Conservation (phyloP, 1,284 basidiomycete species). For the Puccinia hordei region DNA sequence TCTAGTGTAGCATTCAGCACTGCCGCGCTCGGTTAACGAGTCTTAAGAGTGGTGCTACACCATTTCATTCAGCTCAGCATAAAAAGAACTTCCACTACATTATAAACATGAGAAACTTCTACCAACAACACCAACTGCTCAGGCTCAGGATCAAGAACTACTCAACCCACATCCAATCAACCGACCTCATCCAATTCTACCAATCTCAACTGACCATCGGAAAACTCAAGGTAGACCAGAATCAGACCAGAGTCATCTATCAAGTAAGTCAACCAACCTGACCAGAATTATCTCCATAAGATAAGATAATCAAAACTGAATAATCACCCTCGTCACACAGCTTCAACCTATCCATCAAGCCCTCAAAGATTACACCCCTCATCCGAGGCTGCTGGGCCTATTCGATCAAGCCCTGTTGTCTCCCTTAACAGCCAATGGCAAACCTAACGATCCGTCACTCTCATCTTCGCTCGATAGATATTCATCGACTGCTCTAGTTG, state of each 20-base stretch:
- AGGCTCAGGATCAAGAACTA: not conserved
- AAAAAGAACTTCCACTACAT: no score
- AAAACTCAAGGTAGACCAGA: not conserved
- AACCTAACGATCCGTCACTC: not conserved
- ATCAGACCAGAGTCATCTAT: slow-evolving; percentile 30
- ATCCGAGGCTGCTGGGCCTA: slow-evolving; percentile 29
- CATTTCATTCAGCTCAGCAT: no score
- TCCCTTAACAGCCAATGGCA: not conserved
- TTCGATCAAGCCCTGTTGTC: slow-evolving; percentile 35
- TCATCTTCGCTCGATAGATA: not conserved
- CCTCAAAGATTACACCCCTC: slow-evolving; percentile 24
- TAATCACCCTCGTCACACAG: not conserved
- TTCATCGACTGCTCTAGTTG: not conserved
- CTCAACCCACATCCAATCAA: slow-evolving; percentile 19
- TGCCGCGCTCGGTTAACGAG: no score
- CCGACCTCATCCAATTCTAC: slow-evolving; percentile 38
- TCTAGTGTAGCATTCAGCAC: no score
- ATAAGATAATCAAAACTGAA: no score
- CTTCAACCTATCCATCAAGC: slow-evolving; percentile 33
- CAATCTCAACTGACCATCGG: slow-evolving; percentile 9
- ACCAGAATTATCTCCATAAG: not conserved
- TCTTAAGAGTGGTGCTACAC: no score
- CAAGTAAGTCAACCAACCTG: not conserved
- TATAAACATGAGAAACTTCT: no score
- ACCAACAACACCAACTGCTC: not conserved